phyloP scores from a whole-genome alignment of 768 basidiomycete species.

The Rhodotorula babjevae region DNA sequence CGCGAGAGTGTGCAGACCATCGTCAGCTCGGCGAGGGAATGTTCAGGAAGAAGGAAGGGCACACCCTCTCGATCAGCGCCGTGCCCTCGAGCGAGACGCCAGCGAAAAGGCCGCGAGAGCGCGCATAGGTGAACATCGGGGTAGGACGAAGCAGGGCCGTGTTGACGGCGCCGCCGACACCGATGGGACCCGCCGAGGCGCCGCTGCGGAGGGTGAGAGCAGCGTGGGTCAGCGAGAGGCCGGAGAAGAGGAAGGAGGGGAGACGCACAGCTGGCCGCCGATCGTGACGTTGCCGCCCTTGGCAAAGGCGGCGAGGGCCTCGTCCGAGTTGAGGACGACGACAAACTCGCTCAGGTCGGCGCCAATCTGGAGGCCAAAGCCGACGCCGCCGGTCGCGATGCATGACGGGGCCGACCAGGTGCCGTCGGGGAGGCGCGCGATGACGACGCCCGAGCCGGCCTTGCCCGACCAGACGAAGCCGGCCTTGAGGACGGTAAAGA shows the following conservation, averaged over 20 bases:
- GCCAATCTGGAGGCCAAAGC: conserved; percentile 92
- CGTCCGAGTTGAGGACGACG: conserved; percentile 92
- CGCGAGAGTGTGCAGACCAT: rapidly evolving
- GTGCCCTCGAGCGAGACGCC: conserved; percentile 93
- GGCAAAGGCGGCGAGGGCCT: conserved; percentile 91
- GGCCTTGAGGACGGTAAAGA: conserved; percentile 76
- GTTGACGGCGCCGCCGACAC: conserved; percentile 48
- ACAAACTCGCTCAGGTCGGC: conserved; percentile 84
- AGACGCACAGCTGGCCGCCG: conserved; percentile 76
- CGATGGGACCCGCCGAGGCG: conserved; percentile 57
- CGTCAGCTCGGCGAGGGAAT: neutral
- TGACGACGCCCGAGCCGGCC: conserved; percentile 86
- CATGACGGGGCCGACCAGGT: conserved; percentile 85
- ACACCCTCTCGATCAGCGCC: conserved; percentile 71
- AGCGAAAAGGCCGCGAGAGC: conserved; percentile 75
- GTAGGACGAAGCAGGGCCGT: conserved; percentile 64
- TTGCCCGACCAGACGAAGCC: conserved; percentile 94
- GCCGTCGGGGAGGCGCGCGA: conserved; percentile 86
- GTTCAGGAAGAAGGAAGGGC: neutral
- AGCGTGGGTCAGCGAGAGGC: neutral
- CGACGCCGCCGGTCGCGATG: conserved; percentile 90
- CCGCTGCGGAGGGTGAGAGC: conserved; percentile 43
- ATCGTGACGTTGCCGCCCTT: conserved; percentile 94
- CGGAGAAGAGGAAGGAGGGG: neutral
- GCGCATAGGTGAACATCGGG: conserved; percentile 71